Evolutionary conservation across 129 eudicot species (phyloP).

Genomic region (Artemisia argyi): DNA sequence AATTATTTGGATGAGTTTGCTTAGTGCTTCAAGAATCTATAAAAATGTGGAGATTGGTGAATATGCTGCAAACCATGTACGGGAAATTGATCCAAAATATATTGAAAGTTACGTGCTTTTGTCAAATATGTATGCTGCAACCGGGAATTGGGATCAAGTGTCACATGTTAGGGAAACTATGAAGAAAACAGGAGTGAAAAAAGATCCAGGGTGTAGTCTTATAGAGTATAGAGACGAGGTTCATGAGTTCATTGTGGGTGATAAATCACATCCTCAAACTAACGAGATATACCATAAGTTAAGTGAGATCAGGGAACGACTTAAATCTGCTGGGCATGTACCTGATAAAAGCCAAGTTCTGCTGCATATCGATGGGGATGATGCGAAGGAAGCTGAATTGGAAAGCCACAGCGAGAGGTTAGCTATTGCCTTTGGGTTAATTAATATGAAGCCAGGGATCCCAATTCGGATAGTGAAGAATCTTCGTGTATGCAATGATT

Average conservation of each 20-base stretch:
- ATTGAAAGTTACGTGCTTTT: slow-evolving; percentile 80
- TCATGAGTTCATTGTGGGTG: slow-evolving; percentile 52
- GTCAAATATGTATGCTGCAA: slow-evolving; percentile 87
- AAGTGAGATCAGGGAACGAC: slow-evolving; percentile 37
- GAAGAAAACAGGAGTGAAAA: slow-evolving; percentile 42
- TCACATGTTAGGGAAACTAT: slow-evolving; percentile 57
- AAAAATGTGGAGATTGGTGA: slow-evolving; percentile 62
- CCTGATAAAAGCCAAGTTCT: slow-evolving; percentile 42
- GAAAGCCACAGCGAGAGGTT: slow-evolving; percentile 86
- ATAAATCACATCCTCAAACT: slow-evolving; percentile 46
- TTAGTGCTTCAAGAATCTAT: slow-evolving; percentile 63
- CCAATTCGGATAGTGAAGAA: slow-evolving; percentile 69
- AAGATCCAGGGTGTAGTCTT: slow-evolving; percentile 51
- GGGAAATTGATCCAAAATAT: slow-evolving; percentile 64
- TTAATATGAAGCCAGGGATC: slow-evolving; percentile 44
- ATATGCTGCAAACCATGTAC: slow-evolving; percentile 46
- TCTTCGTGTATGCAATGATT: slow-evolving; percentile 83
- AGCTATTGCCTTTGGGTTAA: slow-evolving; percentile 73
- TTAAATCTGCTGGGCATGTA: slow-evolving; percentile 35
- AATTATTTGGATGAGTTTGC: slow-evolving; percentile 83
- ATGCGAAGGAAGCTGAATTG: slow-evolving; percentile 42
- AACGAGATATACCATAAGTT: slow-evolving; percentile 37
- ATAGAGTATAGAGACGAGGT: slow-evolving; percentile 35
- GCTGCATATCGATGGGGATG: slow-evolving; percentile 43
- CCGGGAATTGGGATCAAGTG: slow-evolving; percentile 75